Percentiles rank a stretch among this genome's conserved stretches.
Evolutionary conservation across 352 stramenopile species (phyloP).

Genomic region (Phytopythium delawarense): DNA sequence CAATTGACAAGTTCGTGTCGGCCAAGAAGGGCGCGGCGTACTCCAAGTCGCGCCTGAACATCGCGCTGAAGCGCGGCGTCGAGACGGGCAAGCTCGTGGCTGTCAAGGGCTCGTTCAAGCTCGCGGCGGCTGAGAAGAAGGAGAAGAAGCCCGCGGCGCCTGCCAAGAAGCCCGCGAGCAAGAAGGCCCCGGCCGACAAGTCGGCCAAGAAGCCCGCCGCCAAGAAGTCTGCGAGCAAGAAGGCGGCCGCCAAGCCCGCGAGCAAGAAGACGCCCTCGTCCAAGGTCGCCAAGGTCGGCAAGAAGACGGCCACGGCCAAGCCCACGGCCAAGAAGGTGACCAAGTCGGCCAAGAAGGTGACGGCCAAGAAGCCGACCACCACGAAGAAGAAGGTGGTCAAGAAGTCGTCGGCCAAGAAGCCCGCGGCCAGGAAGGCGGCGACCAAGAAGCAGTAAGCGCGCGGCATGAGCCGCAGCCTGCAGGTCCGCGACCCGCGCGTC

Average conservation of each 20-base stretch:
- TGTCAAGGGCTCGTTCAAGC: conserved; percentile 94
- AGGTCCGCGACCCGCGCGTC: no score
- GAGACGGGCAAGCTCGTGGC: conserved; percentile 87
- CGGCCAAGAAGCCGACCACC: conserved; percentile 44
- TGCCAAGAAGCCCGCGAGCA: conserved; percentile 29
- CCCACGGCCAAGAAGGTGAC: conserved; percentile 19
- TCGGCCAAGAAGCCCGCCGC: conserved; percentile 31
- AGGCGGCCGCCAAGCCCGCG: conserved; percentile 59
- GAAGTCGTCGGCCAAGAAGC: conserved; percentile 64
- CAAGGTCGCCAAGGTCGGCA: conserved; percentile 16
- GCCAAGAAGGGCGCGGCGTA: conserved; percentile 80
- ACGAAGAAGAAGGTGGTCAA: conserved; percentile 69
- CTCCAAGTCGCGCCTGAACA: conserved; percentile 80
- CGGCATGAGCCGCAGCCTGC: no score
- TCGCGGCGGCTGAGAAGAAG: conserved; percentile 91
- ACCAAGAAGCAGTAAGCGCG: conserved; percentile 33
- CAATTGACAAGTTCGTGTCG: conserved; percentile 94
- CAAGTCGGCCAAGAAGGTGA: conserved; percentile 36
- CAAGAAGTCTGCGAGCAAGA: conserved; percentile 17
- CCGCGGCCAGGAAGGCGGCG: conserved; percentile 15
- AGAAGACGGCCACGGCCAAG: conserved; percentile 19
- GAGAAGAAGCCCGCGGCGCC: conserved; percentile 19
- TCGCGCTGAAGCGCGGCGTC: conserved; percentile 89
- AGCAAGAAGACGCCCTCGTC: conserved; percentile 42
- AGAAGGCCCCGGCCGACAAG: conserved; percentile 41